Percentiles rank a stretch among this genome's conserved stretches.
These are phyloP conservation scores for Inonotus hispidus DNA, from an alignment of 1,284 basidiomycete species.

Conservation along the genomic window DNA sequence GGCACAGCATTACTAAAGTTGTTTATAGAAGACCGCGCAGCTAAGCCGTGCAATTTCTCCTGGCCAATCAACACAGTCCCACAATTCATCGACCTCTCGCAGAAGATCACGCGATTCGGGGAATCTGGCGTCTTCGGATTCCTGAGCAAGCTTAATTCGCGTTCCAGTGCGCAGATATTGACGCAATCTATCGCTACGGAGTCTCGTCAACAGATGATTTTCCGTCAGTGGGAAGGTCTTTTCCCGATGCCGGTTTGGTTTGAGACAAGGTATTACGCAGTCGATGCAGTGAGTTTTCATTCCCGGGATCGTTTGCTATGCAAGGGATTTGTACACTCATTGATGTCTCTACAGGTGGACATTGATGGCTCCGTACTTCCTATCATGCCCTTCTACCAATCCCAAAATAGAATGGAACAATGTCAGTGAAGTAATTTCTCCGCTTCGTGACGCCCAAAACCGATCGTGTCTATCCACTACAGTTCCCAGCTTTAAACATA, in stretches of 20 bases:
- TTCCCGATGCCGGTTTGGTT: slow-evolving; percentile 58
- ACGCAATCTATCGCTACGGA: slow-evolving; percentile 61
- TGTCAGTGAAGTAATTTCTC: slow-evolving; percentile 37
- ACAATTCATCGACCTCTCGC: slow-evolving; percentile 59
- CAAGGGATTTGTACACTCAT: no score
- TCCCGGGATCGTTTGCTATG: not conserved
- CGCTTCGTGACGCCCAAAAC: not conserved
- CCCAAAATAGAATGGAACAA: slow-evolving; percentile 50
- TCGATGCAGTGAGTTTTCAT: slow-evolving; percentile 37
- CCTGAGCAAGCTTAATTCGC: slow-evolving; percentile 55
- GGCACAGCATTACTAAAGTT: no score
- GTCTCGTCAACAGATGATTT: slow-evolving; percentile 59
- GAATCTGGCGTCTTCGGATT: slow-evolving; percentile 63
- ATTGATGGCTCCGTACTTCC: slow-evolving; percentile 52
- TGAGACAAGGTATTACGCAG: slow-evolving; percentile 50
- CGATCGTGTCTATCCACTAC: not conserved
- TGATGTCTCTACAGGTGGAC: slow-evolving; percentile 40
- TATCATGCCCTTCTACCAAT: slow-evolving; percentile 53
- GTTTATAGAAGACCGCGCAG: slow-evolving; percentile 25
- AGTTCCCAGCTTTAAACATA: not conserved
- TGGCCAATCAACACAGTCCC: slow-evolving; percentile 56
- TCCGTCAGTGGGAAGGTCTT: slow-evolving; percentile 58
- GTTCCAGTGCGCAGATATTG: slow-evolving; percentile 49
- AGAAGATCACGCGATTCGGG: slow-evolving; percentile 50
- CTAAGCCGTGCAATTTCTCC: slow-evolving; percentile 53